Conservation (phyloP, 2,329 filamentous ascomycete species). For the Colletotrichum tabaci region DNA sequence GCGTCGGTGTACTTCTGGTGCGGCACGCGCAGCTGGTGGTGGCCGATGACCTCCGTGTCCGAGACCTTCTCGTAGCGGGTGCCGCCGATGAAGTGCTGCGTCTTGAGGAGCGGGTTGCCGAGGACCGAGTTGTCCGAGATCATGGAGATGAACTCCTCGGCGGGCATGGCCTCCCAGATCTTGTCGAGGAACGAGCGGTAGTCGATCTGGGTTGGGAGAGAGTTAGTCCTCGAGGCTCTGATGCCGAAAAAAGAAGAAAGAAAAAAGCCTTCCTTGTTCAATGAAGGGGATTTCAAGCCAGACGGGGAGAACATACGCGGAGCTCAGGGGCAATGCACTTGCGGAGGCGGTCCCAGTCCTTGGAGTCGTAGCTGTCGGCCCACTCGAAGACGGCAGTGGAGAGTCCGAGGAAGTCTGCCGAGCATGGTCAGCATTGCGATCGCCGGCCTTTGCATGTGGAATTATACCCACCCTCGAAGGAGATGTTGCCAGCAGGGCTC, state of each 20-base stretch:
- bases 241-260: no score
- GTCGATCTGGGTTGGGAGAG: constrained; percentile 68
- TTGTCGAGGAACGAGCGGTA: constrained; percentile 76
- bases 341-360: constrained; percentile 72
- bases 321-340: constrained; percentile 67
- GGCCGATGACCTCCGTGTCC: constrained; percentile 71
- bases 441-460: constrained; percentile 50
- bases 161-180: constrained; percentile 73
- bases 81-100: constrained; percentile 75
- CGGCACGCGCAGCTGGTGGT: constrained; percentile 73
- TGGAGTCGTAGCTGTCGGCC: constrained; percentile 77
- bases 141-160: constrained; percentile 74
- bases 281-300: no score
- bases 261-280: no score
- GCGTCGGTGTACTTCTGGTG: constrained; percentile 73
- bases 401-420: constrained; percentile 64
- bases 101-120: constrained; percentile 73
- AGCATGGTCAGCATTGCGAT: constrained; percentile 54
- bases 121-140: constrained; percentile 70
- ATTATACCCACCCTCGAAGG: constrained; percentile 63
- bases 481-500: constrained; percentile 38
- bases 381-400: constrained; percentile 69
- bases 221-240: neutral
- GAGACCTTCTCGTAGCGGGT: constrained; percentile 71
- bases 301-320: constrained; percentile 60